Conservation (phyloP, 495 filamentous ascomycete genomes). For the Aspergillus sparsus region DNA sequence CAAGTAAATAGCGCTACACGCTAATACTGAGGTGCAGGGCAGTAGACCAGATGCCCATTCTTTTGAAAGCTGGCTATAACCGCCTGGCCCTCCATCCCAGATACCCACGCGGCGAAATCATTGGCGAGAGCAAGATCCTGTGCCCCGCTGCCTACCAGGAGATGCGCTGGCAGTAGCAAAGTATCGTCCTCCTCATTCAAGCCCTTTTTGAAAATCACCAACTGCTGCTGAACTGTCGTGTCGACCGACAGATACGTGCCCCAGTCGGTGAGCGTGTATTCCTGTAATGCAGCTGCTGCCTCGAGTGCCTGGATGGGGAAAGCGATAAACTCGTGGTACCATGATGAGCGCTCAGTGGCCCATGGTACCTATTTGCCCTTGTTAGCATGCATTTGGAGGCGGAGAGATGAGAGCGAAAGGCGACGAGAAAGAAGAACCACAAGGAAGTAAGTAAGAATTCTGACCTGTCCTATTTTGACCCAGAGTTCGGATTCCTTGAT, state of each 20-base stretch:
- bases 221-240: conserved; percentile 23
- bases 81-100: conserved; percentile 34
- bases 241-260: conserved; percentile 41
- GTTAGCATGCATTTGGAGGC: too few species aligned
- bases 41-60: conserved; percentile 7
- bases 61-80: conserved; percentile 20
- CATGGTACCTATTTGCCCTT: conserved; percentile 35
- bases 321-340: conserved; percentile 49
- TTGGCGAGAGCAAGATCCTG: conserved; percentile 31
- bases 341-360: conserved; percentile 42
- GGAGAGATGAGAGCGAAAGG: too few species aligned
- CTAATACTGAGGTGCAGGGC: neutral
- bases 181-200: conserved; percentile 32
- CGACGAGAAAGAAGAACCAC: too few species aligned
- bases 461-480: conserved; percentile 44
- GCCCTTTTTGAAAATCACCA: conserved; percentile 39
- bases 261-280: conserved; percentile 48
- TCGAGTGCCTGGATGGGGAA: conserved; percentile 46
- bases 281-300: conserved; percentile 34
- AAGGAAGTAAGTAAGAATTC: too few species aligned
- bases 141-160: conserved; percentile 34
- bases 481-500: conserved; percentile 50
- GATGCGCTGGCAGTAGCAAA: conserved; percentile 43
- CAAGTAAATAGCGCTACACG: too few species aligned
- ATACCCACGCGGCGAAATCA: conserved; percentile 39